Conservation (phyloP, 164 flowering plant species). For the Piper betle region DNA sequence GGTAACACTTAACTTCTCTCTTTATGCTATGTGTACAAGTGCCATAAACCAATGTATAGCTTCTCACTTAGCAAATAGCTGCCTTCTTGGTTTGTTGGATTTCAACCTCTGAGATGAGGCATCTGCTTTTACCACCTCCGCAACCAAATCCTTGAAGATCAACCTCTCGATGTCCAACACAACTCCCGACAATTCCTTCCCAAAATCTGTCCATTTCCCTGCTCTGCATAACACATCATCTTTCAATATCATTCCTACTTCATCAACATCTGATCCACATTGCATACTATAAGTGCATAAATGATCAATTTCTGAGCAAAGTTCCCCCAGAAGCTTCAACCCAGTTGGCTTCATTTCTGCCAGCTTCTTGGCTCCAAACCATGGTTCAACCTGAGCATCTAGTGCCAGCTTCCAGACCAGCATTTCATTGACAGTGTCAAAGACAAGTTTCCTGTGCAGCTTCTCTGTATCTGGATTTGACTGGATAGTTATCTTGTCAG, state of each 20-base stretch:
- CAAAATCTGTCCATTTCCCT: constrained; percentile 25
- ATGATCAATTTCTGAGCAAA: constrained; percentile 52
- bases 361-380: constrained; percentile 20
- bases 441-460: constrained; percentile 47
- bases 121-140: constrained; percentile 46
- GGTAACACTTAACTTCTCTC: too few relatives aligned
- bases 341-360: constrained; percentile 22
- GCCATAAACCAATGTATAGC: neutral
- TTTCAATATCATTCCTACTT: constrained; percentile 28
- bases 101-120: constrained; percentile 16
- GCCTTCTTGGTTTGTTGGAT: constrained; percentile 33
- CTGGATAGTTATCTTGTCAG: constrained; percentile 5
- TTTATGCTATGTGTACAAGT: too few relatives aligned
- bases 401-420: constrained; percentile 25
- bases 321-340: constrained; percentile 37
- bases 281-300: constrained; percentile 20
- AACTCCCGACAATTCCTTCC: constrained; percentile 33
- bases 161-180: constrained; percentile 67
- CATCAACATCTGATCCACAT: constrained; percentile 21
- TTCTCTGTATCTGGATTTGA: constrained; percentile 19
- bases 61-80: constrained; percentile 6
- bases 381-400: constrained; percentile 12
- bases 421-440: constrained; percentile 72
- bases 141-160: constrained; percentile 73
- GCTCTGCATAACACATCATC: constrained; percentile 31